Evolutionary conservation across 2,329 filamentous ascomycete genomes (phyloP).

Genomic region (Fusarium kyushuense): DNA sequence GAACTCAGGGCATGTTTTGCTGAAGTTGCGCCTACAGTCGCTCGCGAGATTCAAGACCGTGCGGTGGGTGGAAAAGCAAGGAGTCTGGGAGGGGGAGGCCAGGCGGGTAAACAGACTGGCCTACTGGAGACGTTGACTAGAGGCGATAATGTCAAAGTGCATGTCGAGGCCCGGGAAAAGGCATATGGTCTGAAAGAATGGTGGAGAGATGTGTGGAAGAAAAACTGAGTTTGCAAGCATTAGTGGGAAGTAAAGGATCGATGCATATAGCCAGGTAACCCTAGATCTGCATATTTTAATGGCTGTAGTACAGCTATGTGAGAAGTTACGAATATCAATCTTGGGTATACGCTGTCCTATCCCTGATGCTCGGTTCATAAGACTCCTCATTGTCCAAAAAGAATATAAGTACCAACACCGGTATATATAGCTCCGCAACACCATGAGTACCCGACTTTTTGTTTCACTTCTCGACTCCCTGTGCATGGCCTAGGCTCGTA

Average conservation of each 20-base stretch:
- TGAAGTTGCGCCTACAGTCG: constrained; percentile 83
- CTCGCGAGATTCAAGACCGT: constrained; percentile 77
- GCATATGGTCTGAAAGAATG: constrained; percentile 91
- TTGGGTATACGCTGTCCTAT: constrained; percentile 16
- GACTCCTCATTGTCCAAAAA: constrained; percentile 6
- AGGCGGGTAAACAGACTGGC: constrained; percentile 55
- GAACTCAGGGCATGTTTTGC: constrained; percentile 86
- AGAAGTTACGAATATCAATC: neutral
- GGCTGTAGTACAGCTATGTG: neutral
- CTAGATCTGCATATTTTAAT: too few species aligned
- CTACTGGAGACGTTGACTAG: constrained; percentile 72
- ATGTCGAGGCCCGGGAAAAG: constrained; percentile 80
- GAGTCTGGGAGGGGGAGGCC: constrained; percentile 48
- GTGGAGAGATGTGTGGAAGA: constrained; percentile 82
- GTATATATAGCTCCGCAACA: constrained; percentile 28
- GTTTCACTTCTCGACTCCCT: constrained; percentile 7
- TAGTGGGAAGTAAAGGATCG: neutral
- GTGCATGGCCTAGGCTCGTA: constrained; percentile 5
- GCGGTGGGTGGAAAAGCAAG: constrained; percentile 62
- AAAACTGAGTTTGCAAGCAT: constrained; percentile 22
- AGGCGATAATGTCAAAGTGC: constrained; percentile 64
- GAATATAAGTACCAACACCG: constrained; percentile 1
- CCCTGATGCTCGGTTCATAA: constrained; percentile 4
- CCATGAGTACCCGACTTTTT: constrained; percentile 33
- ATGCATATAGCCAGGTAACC: neutral